A percentile compares a stretch with the other conserved stretches of the same genome.
phyloP scores from a whole-genome alignment of 1,284 basidiomycete genomes.

The Trichosporon sp. region DNA sequence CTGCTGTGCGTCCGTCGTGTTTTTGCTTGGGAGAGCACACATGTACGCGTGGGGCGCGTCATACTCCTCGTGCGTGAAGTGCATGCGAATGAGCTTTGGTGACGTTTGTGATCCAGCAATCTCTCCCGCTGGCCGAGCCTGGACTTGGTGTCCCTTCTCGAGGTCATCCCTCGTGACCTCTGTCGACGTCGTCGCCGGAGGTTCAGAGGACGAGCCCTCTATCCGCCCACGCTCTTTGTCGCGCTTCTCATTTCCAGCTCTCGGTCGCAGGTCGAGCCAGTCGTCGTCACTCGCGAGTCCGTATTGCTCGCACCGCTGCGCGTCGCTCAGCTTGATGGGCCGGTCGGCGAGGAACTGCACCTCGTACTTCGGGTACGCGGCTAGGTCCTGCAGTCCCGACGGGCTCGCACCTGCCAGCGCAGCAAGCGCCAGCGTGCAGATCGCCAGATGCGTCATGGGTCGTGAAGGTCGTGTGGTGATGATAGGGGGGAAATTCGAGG shows the following conservation, averaged over 20 bases:
- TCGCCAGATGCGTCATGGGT: slow-evolving; percentile 27
- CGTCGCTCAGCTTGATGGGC: slow-evolving; percentile 74
- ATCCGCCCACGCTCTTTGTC: slow-evolving; percentile 49
- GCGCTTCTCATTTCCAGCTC: slow-evolving; percentile 64
- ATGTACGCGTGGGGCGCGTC: slow-evolving; percentile 42
- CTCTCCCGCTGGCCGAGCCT: neutral
- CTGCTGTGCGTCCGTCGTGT: slow-evolving; percentile 41
- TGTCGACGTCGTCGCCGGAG: too few species aligned
- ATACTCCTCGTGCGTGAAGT: slow-evolving; percentile 33
- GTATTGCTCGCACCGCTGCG: slow-evolving; percentile 67
- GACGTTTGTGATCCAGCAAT: neutral
- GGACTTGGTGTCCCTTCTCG: slow-evolving; percentile 11
- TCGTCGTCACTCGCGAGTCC: slow-evolving; percentile 72
- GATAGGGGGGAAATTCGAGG: neutral
- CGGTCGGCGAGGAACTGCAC: slow-evolving; percentile 77
- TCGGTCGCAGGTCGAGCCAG: slow-evolving; percentile 66
- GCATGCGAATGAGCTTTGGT: slow-evolving; percentile 42
- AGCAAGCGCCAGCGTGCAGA: slow-evolving; percentile 43
- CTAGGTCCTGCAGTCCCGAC: slow-evolving; percentile 64
- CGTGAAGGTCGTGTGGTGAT: slow-evolving; percentile 4
- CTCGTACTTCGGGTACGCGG: slow-evolving; percentile 80
- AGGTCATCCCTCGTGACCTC: slow-evolving; percentile 27
- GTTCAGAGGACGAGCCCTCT: too few species aligned
- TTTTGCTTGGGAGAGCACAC: slow-evolving; percentile 49
- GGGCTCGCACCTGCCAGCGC: slow-evolving; percentile 28